phyloP scores from a whole-genome alignment of 2,329 filamentous ascomycete genomes.

The Arachnopeziza araneosa region DNA sequence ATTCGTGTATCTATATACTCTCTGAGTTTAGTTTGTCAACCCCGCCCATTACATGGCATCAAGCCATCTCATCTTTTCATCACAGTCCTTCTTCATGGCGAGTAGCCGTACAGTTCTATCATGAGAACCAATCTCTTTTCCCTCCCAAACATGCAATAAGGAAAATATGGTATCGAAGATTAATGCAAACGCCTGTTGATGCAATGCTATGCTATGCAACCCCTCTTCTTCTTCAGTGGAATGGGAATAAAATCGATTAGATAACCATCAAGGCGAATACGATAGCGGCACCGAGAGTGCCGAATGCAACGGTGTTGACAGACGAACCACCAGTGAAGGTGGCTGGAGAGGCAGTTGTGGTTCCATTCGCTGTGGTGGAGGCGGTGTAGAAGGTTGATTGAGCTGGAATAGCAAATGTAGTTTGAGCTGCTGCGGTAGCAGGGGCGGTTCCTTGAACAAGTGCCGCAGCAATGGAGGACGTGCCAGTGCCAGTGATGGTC shows the following conservation, averaged over 20 bases:
- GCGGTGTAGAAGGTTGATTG: not conserved
- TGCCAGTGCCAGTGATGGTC: constrained; percentile 15
- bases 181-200: not conserved
- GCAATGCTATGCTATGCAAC: not conserved
- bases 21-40: not conserved
- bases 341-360: not conserved
- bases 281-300: not conserved
- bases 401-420: constrained; percentile 20
- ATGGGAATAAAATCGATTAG: not conserved
- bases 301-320: not conserved
- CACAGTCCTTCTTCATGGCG: not conserved
- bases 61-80: not conserved
- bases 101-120: not conserved
- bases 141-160: not conserved
- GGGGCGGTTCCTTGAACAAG: constrained; percentile 32
- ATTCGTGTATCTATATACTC: not conserved
- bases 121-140: not conserved
- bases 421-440: constrained; percentile 19
- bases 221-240: not conserved
- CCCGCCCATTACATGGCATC: not conserved
- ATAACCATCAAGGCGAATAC: not conserved
- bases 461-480: constrained; percentile 6
- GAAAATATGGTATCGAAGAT: not conserved
- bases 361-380: not conserved
- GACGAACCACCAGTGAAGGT: not conserved